Base-by-base conservation (phyloP, 768 basidiomycete species). In the Podaxis sp. region DNA sequence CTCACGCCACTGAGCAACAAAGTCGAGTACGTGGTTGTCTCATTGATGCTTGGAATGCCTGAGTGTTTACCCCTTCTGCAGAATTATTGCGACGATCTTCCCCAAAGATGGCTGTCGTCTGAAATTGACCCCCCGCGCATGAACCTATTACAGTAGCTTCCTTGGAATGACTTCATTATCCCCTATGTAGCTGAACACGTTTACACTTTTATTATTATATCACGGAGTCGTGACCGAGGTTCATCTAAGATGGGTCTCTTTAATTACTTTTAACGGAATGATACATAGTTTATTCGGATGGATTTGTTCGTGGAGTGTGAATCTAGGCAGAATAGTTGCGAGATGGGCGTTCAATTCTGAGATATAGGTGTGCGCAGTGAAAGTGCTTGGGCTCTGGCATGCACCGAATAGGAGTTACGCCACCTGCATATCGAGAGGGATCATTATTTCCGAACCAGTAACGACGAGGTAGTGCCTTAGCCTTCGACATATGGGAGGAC, bases 71-170 rank as follows among this genome's bases (percentile, higher is more conserved):
- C 24, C 36, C 22, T 61, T 5, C 68, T 66, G 2, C 62, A 93
- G 92, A 55, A 93, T 98, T 66, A 94, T 98, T 67, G 93, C 96
- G n/a, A 97, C 95, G 22, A 76, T 99, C 48, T 99, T 99, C 86
- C 97, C 97, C 11, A 89, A 92, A 74, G 96, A 98, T 70, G 93
- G 93, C 48, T 93, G 94, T 68, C 76, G 84, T 63, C 82, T 98
- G 65, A 92, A 87, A 71, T 84, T 96, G 68, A 81, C 84, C 2
- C 89, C 93, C 33, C 85, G 89, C 57, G 57, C 66, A 28, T 68
- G 64, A 65, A 40, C 24, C 19, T 40, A 58, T 11, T 5, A 39
- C 4, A 19, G 13, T 33, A 8, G 26, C 17, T 28, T 26, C 19
- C 11, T 52, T 28, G 61, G 17, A 42, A 19, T 33, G 33, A 22